Evolutionary conservation across 78 protist genomes (phyloP), one percentile per base, ranked within the genome.

Genomic region (Monocercomonoides exilis): DNA sequence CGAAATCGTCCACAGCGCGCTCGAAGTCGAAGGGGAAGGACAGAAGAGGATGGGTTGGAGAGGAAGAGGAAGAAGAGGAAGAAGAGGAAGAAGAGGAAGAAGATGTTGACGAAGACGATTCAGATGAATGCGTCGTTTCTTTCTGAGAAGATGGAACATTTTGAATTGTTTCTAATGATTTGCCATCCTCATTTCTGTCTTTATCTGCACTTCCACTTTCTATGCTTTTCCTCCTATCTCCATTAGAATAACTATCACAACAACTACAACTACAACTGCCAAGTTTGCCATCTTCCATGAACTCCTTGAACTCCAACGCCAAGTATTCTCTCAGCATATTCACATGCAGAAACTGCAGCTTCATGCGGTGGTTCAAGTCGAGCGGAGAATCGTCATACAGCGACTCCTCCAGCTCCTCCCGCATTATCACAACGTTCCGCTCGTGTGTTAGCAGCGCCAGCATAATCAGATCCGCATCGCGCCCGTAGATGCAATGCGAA

Each of bases 391-490:
- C 82, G 82, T 33, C n/a, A 6, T 38, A 5, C 4, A 21, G 38
- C 3, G 89, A 81, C 21, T 41, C 35, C 3, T 45, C n/a, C 2
- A 42, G 45, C 38, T 34, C 77, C 3, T 64, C 85, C 41, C 98
- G 85, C 1, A 96, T 90, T 36, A 96, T 90, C 43, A 63, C 6
- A 63, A 94, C 88, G 89, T 91, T 45, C 1, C 96, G 94, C 93
- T 95, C 98, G 87, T 96, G 96, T 6, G 94, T 81, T 45, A 84
- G 94, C 46, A 96, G 90, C 0, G 92, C 91, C 34, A 96, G 91
- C 93, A 95, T 91, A 90, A 96, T 94, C 63, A 96, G 91, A 79
- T 96, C 98, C 5, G 97, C 97, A 81, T 96, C 99, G 1, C 94
- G 81, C 11, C 98, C 98, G 87, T 95, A 95, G 81, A 95, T n/a